Base-by-base conservation (phyloP, 306 rosid genomes). In the Parietaria judaica region DNA sequence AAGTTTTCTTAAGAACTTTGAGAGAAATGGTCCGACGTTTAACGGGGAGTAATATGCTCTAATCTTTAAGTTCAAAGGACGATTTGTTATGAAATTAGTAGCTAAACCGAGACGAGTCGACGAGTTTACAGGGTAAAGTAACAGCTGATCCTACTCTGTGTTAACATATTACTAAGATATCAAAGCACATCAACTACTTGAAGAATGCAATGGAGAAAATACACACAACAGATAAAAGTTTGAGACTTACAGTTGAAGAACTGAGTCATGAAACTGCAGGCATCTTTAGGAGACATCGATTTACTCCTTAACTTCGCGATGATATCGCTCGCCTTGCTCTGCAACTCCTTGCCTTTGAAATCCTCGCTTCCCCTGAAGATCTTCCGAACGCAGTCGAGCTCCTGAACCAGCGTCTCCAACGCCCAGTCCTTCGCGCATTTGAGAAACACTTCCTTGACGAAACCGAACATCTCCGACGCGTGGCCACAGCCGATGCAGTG, bases 401-500 rank as follows among this genome's bases (percentile, higher is more conserved):
- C 99, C 72, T 94, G 84, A 71, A 78, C 66, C 71, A 94, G 80
- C 54, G 87, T 89, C 55, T 88, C 97, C 34, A 79, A 72, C 16
- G 85, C 94, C 99, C 99, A 94, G 60, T 94, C 86, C 83, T 86
- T 88, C 36, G 99, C 99, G 66, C 94, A 94, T 68, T 73, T 81
- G 39, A 83, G 8, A 63, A 88, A 86, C 66, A 94, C 99, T 39
- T 94, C 99, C 78, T 81, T 94, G 15, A 94, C 99, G n/a, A 94
- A 94, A 53, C 99, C 99, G 67, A 86, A 94, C 99, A 94, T 88
- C 60, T 94, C 97, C 0, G 97, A 94, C 58, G 97, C 81, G 68
- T 94, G 99, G 64, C 77, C 73, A 59, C 99, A 94, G 7, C 97
- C 95, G 52, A 86, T 70, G 85, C 99, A 94, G 63, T 86, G 95